Base-by-base conservation (phyloP, 1,284 basidiomycete genomes). In the Ustilago loliicola region DNA sequence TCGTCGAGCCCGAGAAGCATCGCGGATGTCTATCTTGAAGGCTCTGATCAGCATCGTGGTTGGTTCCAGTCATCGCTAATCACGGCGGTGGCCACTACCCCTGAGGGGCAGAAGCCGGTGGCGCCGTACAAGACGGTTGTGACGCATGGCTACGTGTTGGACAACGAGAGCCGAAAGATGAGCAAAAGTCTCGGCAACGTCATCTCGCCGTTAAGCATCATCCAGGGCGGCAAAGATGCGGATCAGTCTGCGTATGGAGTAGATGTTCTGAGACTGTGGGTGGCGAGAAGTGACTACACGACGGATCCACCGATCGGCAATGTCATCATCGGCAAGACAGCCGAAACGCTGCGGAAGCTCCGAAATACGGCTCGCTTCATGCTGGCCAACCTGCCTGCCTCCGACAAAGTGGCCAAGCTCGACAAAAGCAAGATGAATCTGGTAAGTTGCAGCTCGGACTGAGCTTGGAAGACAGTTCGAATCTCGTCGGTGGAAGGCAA, bases 11-110 rank as follows among this genome's bases (percentile, higher is more conserved):
- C 23, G 19, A 34, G 23, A 13, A 38, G 52, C 50, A 87, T 91
- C 36, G 94, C 96, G 0, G 95, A 99, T 83, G 89, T 98, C 13
- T 96, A 94, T 83, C 88, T 99, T 15, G 97, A 99, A 85, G 97
- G 97, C 11, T 94, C 94, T 0, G 97, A 99, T 87, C 97, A 99
- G 86, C 96, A 99, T 87, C 92, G 97, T 10, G 97, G 97, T 17
- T 99, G 97, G 97, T 99, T 99, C 89, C 97, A 99, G 86, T 96
- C 94, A 61, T 93, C 94, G 71, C 88, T 99, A 25, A 88, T 99
- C 55, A 99, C 96, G 1, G 91, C 92, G 4, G 88, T 98, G 6
- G 91, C 92, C 7, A 74, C 74, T 3, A 74, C 71, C 10, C 66
- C 77, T 2, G 67, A 83, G 80, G 48, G 80, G 73, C n/a, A 77